phyloP scores from a whole-genome alignment of 352 stramenopile species.

The Peronospora destructor region DNA sequence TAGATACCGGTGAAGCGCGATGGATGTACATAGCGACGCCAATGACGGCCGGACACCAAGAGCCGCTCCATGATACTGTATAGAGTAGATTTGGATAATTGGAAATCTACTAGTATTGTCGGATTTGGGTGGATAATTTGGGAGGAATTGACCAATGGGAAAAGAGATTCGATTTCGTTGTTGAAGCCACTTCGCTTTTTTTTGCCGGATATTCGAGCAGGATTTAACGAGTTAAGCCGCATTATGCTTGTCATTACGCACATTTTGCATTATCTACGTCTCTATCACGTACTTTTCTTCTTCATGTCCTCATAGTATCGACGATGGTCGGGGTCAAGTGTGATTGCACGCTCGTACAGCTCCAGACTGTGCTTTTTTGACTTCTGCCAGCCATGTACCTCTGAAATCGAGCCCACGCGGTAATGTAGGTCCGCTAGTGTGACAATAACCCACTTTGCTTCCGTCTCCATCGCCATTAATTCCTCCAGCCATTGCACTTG shows the following conservation, averaged over 20 bases:
- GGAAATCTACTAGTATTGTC: too few relatives aligned
- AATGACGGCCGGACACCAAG: slow-evolving; percentile 7
- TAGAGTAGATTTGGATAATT: not conserved
- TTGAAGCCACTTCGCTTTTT: not conserved
- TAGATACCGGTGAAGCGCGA: not conserved
- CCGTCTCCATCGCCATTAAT: slow-evolving; percentile 74
- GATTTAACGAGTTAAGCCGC: too few relatives aligned
- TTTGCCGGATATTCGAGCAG: too few relatives aligned
- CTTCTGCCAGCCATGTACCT: slow-evolving; percentile 18
- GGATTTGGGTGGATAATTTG: too few relatives aligned
- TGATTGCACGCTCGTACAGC: slow-evolving; percentile 42
- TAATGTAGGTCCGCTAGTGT: slow-evolving; percentile 48
- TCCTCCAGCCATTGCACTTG: slow-evolving; percentile 74
- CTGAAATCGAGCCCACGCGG: slow-evolving; percentile 26
- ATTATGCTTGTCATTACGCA: too few relatives aligned
- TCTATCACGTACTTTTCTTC: slow-evolving; percentile 3
- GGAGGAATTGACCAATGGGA: not conserved
- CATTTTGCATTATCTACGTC: too few relatives aligned
- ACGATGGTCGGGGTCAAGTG: slow-evolving; percentile 51
- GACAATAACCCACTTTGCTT: slow-evolving; percentile 70
- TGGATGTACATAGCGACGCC: slow-evolving; percentile 12
- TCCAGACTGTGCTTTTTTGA: slow-evolving; percentile 38
- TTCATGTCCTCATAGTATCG: slow-evolving; percentile 62
- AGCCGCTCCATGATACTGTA: slow-evolving; percentile 12
- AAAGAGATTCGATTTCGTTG: not conserved